Conservation (phyloP, 495 filamentous ascomycete genomes). For the Hypoxylon fuscum region DNA sequence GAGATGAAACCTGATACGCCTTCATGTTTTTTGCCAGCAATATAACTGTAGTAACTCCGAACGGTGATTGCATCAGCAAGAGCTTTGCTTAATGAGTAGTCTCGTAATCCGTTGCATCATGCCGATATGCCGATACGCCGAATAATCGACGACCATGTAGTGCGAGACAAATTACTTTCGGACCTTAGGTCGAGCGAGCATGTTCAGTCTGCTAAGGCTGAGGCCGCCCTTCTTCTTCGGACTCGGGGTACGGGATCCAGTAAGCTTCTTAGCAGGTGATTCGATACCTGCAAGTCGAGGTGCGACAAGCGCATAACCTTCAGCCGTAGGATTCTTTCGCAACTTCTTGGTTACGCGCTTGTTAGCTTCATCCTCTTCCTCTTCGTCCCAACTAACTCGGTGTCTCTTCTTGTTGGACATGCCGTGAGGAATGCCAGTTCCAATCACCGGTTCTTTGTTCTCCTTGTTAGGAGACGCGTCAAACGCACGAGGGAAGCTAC, state of each 20-base stretch:
- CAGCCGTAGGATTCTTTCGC: constrained; percentile 53
- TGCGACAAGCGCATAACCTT: constrained; percentile 56
- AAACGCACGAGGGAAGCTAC: constrained; percentile 52
- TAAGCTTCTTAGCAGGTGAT: constrained; percentile 43
- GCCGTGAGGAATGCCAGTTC: constrained; percentile 66
- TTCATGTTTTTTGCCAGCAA: constrained; percentile 19
- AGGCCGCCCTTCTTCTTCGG: constrained; percentile 59
- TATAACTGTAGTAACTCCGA: constrained; percentile 14
- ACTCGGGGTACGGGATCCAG: constrained; percentile 42
- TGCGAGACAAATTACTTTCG: constrained; percentile 47
- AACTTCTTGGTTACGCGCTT: constrained; percentile 57
- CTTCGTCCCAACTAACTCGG: constrained; percentile 61
- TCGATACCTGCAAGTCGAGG: constrained; percentile 45
- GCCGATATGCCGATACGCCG: constrained; percentile 1
- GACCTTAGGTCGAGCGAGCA: constrained; percentile 62
- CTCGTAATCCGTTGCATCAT: constrained; percentile 8
- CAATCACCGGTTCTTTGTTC: constrained; percentile 50
- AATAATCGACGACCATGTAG: not conserved
- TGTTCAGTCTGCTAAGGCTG: constrained; percentile 60
- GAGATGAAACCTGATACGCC: constrained; percentile 14
- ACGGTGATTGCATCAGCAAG: not conserved
- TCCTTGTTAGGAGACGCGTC: constrained; percentile 57
- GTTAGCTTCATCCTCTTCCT: constrained; percentile 53
- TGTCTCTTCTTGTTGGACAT: constrained; percentile 78
- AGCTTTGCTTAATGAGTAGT: not conserved